Conservation (phyloP, 2,329 filamentous ascomycete genomes). For the Ascochyta clinopodiicola region DNA sequence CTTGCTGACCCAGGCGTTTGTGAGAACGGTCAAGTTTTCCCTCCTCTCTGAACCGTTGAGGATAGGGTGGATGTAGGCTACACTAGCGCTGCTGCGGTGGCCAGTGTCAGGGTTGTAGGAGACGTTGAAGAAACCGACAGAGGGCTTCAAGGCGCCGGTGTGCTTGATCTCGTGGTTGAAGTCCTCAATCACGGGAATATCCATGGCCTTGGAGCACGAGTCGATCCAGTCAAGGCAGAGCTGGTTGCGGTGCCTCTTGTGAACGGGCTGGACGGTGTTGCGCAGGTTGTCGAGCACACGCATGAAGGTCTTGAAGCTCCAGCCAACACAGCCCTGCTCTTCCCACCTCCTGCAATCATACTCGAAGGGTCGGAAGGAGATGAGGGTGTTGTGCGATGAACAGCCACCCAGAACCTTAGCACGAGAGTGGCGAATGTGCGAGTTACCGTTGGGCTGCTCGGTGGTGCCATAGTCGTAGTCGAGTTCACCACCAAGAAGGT, state of each 20-base stretch:
- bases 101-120: conserved; percentile 91
- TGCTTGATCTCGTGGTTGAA: conserved; percentile 85
- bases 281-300: conserved; percentile 81
- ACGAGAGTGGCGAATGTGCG: conserved; percentile 87
- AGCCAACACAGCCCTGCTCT: conserved; percentile 79
- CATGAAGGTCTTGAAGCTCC: conserved; percentile 86
- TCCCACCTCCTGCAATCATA: conserved; percentile 89
- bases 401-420: conserved; percentile 92
- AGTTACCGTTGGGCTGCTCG: conserved; percentile 91
- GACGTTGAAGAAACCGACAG: conserved; percentile 89
- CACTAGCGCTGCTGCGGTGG: conserved; percentile 81
- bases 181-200: conserved; percentile 81
- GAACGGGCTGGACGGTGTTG: conserved; percentile 90
- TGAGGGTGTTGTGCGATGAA: conserved; percentile 92
- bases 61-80: conserved; percentile 93
- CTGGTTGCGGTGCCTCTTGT: conserved; percentile 85
- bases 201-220: conserved; percentile 77
- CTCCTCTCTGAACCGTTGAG: conserved; percentile 81
- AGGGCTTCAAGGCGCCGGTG: conserved; percentile 74
- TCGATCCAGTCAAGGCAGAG: conserved; percentile 89
- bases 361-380: conserved; percentile 89
- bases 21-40: conserved; percentile 84
- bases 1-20: conserved; percentile 85
- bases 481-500: conserved; percentile 80
- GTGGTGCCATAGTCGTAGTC: conserved; percentile 92